phyloP scores from a whole-genome alignment of 2,329 filamentous ascomycete genomes.

The Apiospora koreana region DNA sequence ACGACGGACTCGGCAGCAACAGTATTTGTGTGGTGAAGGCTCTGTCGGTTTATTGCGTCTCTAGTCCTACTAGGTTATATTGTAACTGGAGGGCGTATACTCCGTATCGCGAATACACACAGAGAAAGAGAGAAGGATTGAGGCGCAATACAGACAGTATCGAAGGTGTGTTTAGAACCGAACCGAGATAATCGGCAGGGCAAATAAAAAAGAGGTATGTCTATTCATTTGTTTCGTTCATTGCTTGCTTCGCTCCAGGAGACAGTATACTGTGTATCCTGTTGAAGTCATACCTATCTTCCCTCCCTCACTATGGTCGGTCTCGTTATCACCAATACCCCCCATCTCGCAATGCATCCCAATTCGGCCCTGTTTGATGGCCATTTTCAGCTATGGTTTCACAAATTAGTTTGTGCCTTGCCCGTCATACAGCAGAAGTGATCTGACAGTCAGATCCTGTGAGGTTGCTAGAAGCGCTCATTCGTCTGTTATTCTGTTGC shows the following conservation, averaged over 20 bases:
- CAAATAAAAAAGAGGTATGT: not conserved
- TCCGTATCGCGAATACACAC: not conserved
- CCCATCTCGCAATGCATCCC: not conserved
- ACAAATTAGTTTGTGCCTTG: not conserved
- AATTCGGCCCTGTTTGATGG: conserved; percentile 4
- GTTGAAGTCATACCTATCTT: not conserved
- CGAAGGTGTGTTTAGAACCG: not conserved
- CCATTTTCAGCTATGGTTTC: not conserved
- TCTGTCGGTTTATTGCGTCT: not conserved
- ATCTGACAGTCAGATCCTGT: not conserved
- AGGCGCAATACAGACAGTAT: not conserved
- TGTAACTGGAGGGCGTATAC: not conserved
- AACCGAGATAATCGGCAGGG: not conserved
- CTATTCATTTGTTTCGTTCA: not conserved
- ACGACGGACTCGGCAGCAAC: not conserved
- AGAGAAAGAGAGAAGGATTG: not conserved
- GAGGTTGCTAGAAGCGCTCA: not conserved
- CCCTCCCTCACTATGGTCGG: not conserved
- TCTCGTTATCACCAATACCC: not conserved
- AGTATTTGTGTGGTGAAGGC: not conserved
- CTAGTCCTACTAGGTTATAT: not conserved
- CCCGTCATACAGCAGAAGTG: not conserved
- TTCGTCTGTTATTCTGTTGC: not conserved
- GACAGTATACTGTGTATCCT: too few relatives aligned
- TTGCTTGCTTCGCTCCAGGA: not conserved